Evolutionary conservation across 2,329 filamentous ascomycete genomes (phyloP), one percentile per base, ranked within the genome.

Genomic region (Aspergillus sp.): DNA sequence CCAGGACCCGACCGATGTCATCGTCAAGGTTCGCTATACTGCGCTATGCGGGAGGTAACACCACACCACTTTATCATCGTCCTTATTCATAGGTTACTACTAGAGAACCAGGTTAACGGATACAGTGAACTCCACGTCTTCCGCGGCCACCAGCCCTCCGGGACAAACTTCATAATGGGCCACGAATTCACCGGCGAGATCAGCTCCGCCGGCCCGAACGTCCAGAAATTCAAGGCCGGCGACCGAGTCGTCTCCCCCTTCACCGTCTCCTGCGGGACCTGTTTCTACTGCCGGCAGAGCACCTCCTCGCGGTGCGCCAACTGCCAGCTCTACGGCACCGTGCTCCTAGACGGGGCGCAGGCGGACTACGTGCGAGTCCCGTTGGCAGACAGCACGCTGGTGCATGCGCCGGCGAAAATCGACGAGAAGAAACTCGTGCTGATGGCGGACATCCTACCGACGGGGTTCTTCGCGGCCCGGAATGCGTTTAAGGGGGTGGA

Each of bases 171-270:
- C 52, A 82, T 87, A 49, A 85, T 84, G 76, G 78, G 91, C 59
- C 92, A 96, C 70, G 92, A 96, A 69, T 96, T 96, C 71, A 91
- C 90, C 1, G 92, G 92, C 8, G 83, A 81, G 21, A 85, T 96
- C 8, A 80, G 85, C 23, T 83, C 88, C 59, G 78, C 82, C 43
- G 91, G 92, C 0, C 73, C 81, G 4, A 40, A 59, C 2, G 64
- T 71, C 4, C 84, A 83, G 62, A 84, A 81, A 0, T 81, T 96
- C 66, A 79, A 86, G 56, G 76, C 86, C 27, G 91, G 91, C 9
- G 91, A 96, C 70, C 84, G 84, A 65, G 82, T 96, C 23, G 90
- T 96, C 14, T 84, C 88, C 6, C 91, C 92, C 0, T 96, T 96
- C 71, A 96, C 91, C 17, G 78, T 84, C 37, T 91, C 87, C 40